Evolutionary conservation across 2,329 filamentous ascomycete species (phyloP).

Genomic region (Diaporthe citrichinensis): DNA sequence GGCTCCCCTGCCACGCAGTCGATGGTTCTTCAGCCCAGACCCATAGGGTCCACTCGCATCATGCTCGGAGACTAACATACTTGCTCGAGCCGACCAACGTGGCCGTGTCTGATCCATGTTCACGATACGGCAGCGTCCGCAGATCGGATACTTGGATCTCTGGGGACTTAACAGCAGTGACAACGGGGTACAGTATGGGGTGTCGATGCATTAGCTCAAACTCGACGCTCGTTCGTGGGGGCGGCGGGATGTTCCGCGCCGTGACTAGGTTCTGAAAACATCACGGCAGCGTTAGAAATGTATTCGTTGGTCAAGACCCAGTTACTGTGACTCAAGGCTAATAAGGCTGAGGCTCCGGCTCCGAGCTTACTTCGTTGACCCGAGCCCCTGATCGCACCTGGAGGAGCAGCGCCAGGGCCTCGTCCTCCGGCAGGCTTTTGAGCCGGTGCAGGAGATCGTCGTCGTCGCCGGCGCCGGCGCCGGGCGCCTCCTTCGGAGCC

Average conservation of each 20-base stretch:
- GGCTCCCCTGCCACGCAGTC: too few species aligned
- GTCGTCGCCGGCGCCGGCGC: neutral
- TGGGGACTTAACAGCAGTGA: neutral
- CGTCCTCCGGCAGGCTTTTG: constrained; percentile 16
- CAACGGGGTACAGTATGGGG: constrained; percentile 33
- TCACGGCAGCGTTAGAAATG: neutral
- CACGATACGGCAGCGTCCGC: neutral
- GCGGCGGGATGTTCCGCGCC: constrained; percentile 8
- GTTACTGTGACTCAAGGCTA: too few species aligned
- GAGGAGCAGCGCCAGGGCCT: constrained; percentile 29
- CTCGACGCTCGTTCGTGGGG: constrained; percentile 36
- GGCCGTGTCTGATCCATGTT: neutral
- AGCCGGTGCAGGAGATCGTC: neutral
- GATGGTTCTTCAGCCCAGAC: neutral
- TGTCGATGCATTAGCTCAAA: constrained; percentile 41
- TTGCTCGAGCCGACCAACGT: neutral
- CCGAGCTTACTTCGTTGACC: constrained; percentile 7
- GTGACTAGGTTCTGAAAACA: neutral
- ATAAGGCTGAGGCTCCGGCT: neutral
- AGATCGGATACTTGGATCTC: neutral
- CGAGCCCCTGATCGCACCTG: neutral
- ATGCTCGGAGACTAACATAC: neutral
- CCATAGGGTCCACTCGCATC: neutral
- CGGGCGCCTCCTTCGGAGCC: neutral
- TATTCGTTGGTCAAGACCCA: neutral